Base-by-base conservation (phyloP, 805 yeast genomes). In the Lipomyces sp. region DNA sequence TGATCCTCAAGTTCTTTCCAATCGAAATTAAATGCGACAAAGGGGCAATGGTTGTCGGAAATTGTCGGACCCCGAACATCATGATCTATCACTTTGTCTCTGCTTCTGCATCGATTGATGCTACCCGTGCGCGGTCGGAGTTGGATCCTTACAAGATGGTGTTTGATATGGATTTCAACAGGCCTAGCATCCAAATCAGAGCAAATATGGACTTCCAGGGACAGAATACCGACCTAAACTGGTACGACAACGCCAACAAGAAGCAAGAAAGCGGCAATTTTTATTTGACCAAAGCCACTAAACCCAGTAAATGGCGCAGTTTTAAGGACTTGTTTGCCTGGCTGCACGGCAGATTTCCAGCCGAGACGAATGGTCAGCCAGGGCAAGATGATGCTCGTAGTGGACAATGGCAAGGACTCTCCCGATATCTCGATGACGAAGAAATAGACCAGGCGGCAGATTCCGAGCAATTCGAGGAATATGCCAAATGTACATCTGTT, bases 11-110 rank as follows among this genome's bases (percentile, higher is more conserved):
- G 24, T 50, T 78, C 18, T 78, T 91, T 10, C 99, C 99, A 0
- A 71, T 94, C 2, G 84, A 85, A 13, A 59, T 91, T 1, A 77
- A 79, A 6, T 80, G 90, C 11, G 83, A 80, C 56, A 88, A 85
- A 64, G 92, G 94, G 0, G 88, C 97, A 0, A 59, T 91, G 34
- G 89, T 91, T 0, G 73, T 92, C 29, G 99, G 99, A 7, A 94
- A 93, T 76, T 81, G 83, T 66, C 83, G 85, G 15, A 92, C 97
- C 0, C 88, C 95, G 1, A 85, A 93, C 0, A 78, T 95, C 10
- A 69, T 90, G 55, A 86, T 92, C 2, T 80, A 84, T 3, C 87
- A 92, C 7, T 88, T 83, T 72, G 80, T 83, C 4, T 75, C 80
- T 0, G 86, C 86, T 1, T 77, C 78, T 13, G 92, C 92, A 0